These are phyloP conservation scores for Prunus salicina DNA, from an alignment of 306 rosid species.

Conservation along the genomic window DNA sequence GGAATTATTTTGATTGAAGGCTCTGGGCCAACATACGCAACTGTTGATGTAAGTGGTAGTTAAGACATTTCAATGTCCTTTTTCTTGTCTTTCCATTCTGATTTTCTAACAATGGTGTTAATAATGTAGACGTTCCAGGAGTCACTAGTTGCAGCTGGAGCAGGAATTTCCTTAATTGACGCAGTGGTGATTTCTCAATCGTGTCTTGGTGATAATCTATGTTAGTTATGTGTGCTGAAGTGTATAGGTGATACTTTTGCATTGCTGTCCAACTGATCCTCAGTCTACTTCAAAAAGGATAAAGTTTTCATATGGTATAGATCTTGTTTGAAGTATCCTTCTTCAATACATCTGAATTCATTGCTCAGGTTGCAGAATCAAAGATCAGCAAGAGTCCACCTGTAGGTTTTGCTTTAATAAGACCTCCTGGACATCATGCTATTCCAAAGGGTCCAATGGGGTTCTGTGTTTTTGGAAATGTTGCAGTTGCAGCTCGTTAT, in stretches of 20 bases:
- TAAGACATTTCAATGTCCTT: conserved; percentile 1
- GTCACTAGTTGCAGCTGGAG: conserved; percentile 80
- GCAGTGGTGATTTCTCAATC: conserved; percentile 85
- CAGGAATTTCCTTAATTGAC: conserved; percentile 82
- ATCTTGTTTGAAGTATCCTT: conserved; percentile 3
- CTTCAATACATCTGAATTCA: background rate
- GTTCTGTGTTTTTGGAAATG: conserved; percentile 86
- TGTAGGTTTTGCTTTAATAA: conserved; percentile 84
- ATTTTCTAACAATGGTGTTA: conserved; percentile 37
- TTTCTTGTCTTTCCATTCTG: background rate
- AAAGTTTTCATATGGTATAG: conserved; percentile 10
- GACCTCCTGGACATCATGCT: conserved; percentile 99
- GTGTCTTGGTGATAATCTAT: conserved; percentile 40
- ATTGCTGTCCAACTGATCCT: conserved; percentile 14
- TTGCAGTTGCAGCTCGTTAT: conserved; percentile 90
- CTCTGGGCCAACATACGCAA: conserved; percentile 96
- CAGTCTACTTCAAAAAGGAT: background rate
- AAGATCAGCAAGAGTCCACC: conserved; percentile 53
- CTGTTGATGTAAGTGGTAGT: conserved; percentile 58
- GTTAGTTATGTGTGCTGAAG: conserved; percentile 1
- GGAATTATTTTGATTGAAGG: conserved; percentile 73
- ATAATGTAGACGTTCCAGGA: conserved; percentile 84
- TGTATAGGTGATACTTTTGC: background rate
- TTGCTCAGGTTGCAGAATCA: conserved; percentile 68
- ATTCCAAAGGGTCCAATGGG: conserved; percentile 93